Evolutionary conservation across 805 yeast species (phyloP).

Genomic region (Ogataea populi-albae): DNA sequence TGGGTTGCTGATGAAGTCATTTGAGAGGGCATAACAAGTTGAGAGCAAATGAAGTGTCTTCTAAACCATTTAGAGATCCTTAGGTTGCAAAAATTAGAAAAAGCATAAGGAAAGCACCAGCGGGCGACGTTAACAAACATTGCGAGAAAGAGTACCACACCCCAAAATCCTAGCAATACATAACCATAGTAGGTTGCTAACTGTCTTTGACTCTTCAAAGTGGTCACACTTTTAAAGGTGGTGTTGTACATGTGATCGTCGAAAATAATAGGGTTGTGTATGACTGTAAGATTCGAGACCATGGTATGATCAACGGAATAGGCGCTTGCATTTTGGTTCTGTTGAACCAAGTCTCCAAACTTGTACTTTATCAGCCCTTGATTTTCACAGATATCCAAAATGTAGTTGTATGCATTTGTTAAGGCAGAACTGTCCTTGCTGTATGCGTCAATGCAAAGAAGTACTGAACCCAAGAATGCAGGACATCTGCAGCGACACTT

Average conservation of each 20-base stretch:
- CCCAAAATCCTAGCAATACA: conserved; percentile 34
- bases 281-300: conserved; percentile 11
- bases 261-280: conserved; percentile 30
- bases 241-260: conserved; percentile 21
- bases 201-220: conserved; percentile 28
- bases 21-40: conserved; percentile 24
- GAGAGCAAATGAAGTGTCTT: conserved; percentile 33
- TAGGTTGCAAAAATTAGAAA: conserved; percentile 21
- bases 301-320: conserved; percentile 17
- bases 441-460: conserved; percentile 34
- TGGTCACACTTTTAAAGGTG: conserved; percentile 29
- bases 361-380: conserved; percentile 31
- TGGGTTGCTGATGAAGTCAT: conserved; percentile 1
- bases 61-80: conserved; percentile 29
- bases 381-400: conserved; percentile 33
- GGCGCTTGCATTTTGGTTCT: conserved; percentile 29
- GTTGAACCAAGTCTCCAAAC: conserved; percentile 26
- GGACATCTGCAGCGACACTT: conserved; percentile 35
- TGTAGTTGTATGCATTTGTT: conserved; percentile 31
- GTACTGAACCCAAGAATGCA: conserved; percentile 35
- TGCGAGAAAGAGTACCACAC: conserved; percentile 25
- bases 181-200: conserved; percentile 31
- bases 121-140: conserved; percentile 26
- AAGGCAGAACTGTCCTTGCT: conserved; percentile 27
- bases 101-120: conserved; percentile 36